phyloP scores from a whole-genome alignment of 371 early-diverging fungal species.

The Mucor circinelloides region DNA sequence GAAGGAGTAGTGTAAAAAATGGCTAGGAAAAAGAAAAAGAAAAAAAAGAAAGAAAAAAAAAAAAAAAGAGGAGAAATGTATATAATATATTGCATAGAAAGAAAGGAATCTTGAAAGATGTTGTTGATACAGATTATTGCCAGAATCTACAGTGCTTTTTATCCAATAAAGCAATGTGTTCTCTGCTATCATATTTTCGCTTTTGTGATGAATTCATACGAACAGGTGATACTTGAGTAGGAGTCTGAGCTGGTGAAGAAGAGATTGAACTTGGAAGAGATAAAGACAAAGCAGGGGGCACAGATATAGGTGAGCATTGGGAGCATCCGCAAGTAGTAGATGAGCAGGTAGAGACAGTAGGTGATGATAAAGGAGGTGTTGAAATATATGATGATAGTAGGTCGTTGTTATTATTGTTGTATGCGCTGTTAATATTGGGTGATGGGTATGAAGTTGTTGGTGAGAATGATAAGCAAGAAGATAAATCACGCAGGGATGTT shows the following conservation, averaged over 20 bases:
- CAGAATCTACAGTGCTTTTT: constrained; percentile 30
- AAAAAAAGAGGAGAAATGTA: constrained; percentile 1
- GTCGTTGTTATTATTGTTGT: not conserved
- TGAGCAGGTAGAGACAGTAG: not conserved
- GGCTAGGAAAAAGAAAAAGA: not conserved
- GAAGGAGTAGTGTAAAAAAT: not conserved
- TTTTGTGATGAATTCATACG: constrained; percentile 26
- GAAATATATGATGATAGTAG: not conserved
- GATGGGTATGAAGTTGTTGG: constrained; percentile 7
- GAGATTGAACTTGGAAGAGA: constrained; percentile 38
- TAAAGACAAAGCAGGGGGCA: constrained; percentile 32
- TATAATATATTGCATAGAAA: constrained; percentile 6
- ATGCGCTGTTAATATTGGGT: not conserved
- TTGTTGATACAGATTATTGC: constrained; percentile 19
- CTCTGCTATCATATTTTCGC: constrained; percentile 17
- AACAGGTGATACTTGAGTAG: constrained; percentile 34
- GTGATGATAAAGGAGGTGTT: not conserved
- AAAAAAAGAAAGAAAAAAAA: not conserved
- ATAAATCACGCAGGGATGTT: constrained; percentile 20
- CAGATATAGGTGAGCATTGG: constrained; percentile 8
- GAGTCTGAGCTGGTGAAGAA: constrained; percentile 44
- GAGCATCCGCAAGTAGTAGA: constrained; percentile 2
- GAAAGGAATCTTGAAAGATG: not conserved
- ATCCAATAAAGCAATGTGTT: constrained; percentile 13
- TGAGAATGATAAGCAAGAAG: constrained; percentile 12